phyloP scores from a whole-genome alignment of 106 monocot genomes.

The Dendrobium nobile region DNA sequence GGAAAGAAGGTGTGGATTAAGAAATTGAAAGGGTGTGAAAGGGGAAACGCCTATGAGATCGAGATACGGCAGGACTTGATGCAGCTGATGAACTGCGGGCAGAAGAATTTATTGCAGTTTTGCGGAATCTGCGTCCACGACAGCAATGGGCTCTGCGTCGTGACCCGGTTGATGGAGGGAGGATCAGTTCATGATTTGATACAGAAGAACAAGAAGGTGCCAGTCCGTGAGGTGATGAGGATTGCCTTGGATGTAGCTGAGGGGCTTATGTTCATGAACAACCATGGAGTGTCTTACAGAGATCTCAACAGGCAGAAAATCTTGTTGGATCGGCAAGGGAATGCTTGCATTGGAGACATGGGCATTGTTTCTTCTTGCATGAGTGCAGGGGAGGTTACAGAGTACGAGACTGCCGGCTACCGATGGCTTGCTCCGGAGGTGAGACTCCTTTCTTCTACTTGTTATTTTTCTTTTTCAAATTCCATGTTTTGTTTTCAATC shows the following conservation, averaged over 20 bases:
- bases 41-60: conserved; percentile 67
- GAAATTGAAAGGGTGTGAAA: conserved; percentile 64
- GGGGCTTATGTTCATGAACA: conserved; percentile 83
- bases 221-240: conserved; percentile 41
- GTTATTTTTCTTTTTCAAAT: conserved; percentile 1
- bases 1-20: conserved; percentile 72
- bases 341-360: conserved; percentile 92
- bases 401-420: conserved; percentile 90
- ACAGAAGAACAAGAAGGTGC: conserved; percentile 46
- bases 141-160: conserved; percentile 70
- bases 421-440: conserved; percentile 98
- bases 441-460: neutral
- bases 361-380: conserved; percentile 57
- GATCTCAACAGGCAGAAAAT: conserved; percentile 76
- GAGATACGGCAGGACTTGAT: conserved; percentile 65
- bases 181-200: conserved; percentile 71
- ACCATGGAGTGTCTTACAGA: conserved; percentile 60
- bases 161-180: conserved; percentile 72
- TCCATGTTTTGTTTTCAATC: too few relatives aligned
- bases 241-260: conserved; percentile 74
- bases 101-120: conserved; percentile 63
- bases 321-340: conserved; percentile 67
- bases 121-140: conserved; percentile 61
- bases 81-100: conserved; percentile 89
- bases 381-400: conserved; percentile 65